Conservation (phyloP, 1,139 yeast species). For the Geotrichum aggregatum region DNA sequence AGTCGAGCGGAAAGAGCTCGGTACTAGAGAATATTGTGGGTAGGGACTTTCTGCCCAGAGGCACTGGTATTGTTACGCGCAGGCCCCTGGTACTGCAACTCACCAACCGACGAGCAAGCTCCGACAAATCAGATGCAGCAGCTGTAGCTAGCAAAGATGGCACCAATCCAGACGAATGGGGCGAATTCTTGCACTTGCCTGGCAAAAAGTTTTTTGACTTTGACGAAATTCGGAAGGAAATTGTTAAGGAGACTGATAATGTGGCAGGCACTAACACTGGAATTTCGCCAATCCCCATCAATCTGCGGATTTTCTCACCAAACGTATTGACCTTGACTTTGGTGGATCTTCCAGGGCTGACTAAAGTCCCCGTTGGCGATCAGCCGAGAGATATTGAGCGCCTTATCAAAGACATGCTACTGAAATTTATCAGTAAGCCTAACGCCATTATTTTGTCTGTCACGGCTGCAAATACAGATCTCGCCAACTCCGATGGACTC, state of each 20-base stretch:
- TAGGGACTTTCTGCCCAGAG: conserved; percentile 90
- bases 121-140: conserved; percentile 19
- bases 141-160: conserved; percentile 39
- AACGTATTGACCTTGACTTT: conserved; percentile 93
- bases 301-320: conserved; percentile 90
- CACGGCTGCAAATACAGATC: conserved; percentile 94
- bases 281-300: conserved; percentile 87
- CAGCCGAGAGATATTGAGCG: conserved; percentile 96
- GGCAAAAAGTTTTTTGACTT: conserved; percentile 83
- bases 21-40: conserved; percentile 93
- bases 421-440: conserved; percentile 91
- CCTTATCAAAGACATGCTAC: conserved; percentile 89
- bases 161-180: conserved; percentile 93
- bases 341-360: conserved; percentile 94
- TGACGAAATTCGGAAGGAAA: conserved; percentile 86
- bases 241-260: conserved; percentile 88
- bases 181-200: conserved; percentile 92
- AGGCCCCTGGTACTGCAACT: conserved; percentile 83
- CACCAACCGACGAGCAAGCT: conserved; percentile 57
- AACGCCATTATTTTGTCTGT: conserved; percentile 94
- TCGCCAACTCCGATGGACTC: conserved; percentile 95
- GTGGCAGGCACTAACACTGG: conserved; percentile 92
- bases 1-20: conserved; percentile 89
- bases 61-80: conserved; percentile 93
- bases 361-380: conserved; percentile 99